phyloP scores from a whole-genome alignment of 257 asterid species.

The Penstemon davidsonii region DNA sequence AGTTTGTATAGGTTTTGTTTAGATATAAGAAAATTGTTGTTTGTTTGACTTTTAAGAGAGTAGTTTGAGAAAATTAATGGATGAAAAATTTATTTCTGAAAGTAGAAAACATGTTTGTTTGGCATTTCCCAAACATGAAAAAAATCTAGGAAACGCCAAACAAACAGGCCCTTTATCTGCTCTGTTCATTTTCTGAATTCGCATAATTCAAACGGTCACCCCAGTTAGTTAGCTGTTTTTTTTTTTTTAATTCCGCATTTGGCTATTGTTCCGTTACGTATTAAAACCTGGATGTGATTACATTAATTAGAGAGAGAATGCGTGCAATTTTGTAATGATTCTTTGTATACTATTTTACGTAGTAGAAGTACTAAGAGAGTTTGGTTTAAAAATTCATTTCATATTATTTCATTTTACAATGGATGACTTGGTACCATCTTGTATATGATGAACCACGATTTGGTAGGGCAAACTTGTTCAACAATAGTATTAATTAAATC shows the following conservation, averaged over 20 bases:
- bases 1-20: no score
- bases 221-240: conserved; percentile 21
- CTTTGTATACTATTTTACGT: not conserved
- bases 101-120: no score
- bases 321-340: not conserved
- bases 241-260: not conserved
- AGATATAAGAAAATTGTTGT: no score
- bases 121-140: no score
- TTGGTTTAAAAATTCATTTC: not conserved
- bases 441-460: conserved; percentile 4
- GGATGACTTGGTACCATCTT: not conserved
- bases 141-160: no score
- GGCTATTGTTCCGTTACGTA: conserved; percentile 1
- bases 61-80: no score
- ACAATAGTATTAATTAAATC: no score
- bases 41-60: no score
- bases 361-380: not conserved
- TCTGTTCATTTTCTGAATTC: not conserved
- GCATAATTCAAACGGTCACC: conserved; percentile 16
- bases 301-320: no score
- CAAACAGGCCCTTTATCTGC: no score
- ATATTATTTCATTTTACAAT: not conserved
- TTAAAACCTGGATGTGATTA: not conserved
- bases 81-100: no score
- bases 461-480: not conserved